Conservation (phyloP, 1,284 basidiomycete genomes). For the Anthracocystis setariae region DNA sequence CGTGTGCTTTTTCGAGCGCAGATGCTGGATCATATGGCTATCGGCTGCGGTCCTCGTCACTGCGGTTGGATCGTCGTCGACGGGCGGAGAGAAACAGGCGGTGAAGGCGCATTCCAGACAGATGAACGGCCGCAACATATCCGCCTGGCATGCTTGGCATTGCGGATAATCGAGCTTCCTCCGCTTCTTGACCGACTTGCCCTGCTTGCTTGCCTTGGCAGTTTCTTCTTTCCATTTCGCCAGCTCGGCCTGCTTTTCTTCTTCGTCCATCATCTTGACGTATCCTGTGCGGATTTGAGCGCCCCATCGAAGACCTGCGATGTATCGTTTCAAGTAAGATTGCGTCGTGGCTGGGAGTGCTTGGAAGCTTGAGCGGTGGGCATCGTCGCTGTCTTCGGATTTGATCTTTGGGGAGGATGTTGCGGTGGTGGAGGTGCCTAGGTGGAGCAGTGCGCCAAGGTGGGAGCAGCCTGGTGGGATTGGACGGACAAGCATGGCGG, state of each 20-base stretch:
- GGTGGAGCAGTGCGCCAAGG: constrained; percentile 24
- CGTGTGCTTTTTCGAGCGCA: constrained; percentile 13
- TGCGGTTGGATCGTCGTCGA: constrained; percentile 25
- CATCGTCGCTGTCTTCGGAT: constrained; percentile 30
- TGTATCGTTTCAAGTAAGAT: constrained; percentile 50
- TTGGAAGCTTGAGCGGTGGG: constrained; percentile 18
- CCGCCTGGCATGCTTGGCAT: constrained; percentile 52
- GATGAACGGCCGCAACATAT: constrained; percentile 62
- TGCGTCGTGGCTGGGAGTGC: constrained; percentile 15
- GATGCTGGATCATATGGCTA: constrained; percentile 49
- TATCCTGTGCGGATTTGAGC: constrained; percentile 49
- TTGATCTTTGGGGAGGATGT: constrained; percentile 32
- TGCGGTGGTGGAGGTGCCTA: constrained; percentile 7
- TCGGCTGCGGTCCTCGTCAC: constrained; percentile 18
- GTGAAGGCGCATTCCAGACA: constrained; percentile 61
- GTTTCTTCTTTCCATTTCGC: constrained; percentile 8
- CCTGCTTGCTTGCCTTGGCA: constrained; percentile 35
- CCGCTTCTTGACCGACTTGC: constrained; percentile 24
- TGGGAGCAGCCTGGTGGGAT: constrained; percentile 44
- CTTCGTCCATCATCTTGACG: constrained; percentile 48
- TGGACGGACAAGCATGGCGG: constrained; percentile 9
- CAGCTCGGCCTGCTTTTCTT: constrained; percentile 34
- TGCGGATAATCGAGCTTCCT: constrained; percentile 57
- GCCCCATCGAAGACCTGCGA: constrained; percentile 58
- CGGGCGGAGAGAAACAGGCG: constrained; percentile 53